phyloP scores from a whole-genome alignment of 2,329 filamentous ascomycete species.

The Phialophora verrucosa region DNA sequence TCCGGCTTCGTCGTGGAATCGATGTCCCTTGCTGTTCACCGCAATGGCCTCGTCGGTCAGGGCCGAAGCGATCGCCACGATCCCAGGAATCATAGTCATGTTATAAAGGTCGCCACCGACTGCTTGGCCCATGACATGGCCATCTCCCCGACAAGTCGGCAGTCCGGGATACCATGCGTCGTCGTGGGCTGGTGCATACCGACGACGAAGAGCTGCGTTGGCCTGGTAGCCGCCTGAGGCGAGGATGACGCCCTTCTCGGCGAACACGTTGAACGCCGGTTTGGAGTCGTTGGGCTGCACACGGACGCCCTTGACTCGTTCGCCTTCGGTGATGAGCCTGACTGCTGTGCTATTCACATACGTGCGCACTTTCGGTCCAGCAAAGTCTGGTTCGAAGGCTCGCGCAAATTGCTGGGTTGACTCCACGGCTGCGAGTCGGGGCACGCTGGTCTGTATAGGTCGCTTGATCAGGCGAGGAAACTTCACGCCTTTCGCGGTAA shows the following conservation, averaged over 20 bases:
- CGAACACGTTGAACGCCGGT: slow-evolving; percentile 20
- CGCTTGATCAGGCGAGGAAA: slow-evolving; percentile 21
- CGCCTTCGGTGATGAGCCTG: slow-evolving; percentile 12
- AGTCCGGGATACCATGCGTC: slow-evolving; percentile 16
- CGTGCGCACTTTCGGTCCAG: slow-evolving; percentile 17
- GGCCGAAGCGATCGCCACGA: slow-evolving; percentile 19
- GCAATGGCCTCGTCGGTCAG: slow-evolving; percentile 18
- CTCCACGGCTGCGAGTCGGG: slow-evolving; percentile 16
- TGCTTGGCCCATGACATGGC: slow-evolving; percentile 16
- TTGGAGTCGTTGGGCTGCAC: slow-evolving; percentile 11
- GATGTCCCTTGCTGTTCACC: slow-evolving; percentile 12
- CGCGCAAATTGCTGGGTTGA: slow-evolving; percentile 13
- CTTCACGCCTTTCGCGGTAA: slow-evolving; percentile 8
- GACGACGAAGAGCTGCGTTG: slow-evolving; percentile 53
- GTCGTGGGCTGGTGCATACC: background rate
- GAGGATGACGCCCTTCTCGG: slow-evolving; percentile 68
- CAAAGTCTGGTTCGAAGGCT: slow-evolving; percentile 18
- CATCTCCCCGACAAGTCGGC: slow-evolving; percentile 14
- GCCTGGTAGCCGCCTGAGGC: slow-evolving; percentile 75
- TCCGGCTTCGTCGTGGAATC: slow-evolving; percentile 25
- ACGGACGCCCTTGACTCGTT: slow-evolving; percentile 7
- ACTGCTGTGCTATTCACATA: slow-evolving; percentile 17
- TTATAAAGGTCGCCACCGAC: slow-evolving; percentile 3
- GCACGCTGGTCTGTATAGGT: slow-evolving; percentile 14
- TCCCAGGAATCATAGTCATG: slow-evolving; percentile 10